Percentiles rank a stretch among this genome's conserved stretches.
Evolutionary conservation across 441 rosid species (phyloP).

Genomic region (Pelargonium citronellum): DNA sequence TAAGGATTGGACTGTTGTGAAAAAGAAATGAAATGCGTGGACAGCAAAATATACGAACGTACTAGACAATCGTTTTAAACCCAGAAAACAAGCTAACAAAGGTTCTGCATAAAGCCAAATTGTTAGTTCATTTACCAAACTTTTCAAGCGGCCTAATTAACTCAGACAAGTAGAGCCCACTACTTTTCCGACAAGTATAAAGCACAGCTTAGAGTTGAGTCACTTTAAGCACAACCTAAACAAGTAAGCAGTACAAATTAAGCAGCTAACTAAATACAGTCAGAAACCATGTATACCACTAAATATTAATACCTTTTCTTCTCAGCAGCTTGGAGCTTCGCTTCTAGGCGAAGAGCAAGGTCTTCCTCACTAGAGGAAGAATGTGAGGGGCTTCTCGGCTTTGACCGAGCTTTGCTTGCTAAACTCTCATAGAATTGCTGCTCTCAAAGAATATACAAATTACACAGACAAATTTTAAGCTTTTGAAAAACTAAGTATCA

Average conservation of each 20-base stretch:
- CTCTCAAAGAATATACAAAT: constrained; percentile 6
- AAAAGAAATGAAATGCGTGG: neutral
- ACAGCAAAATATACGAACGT: neutral
- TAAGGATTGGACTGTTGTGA: neutral
- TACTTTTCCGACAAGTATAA: neutral
- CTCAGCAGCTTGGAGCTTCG: constrained; percentile 90
- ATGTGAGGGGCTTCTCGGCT: constrained; percentile 64
- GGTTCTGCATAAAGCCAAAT: neutral
- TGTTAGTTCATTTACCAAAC: constrained; percentile 1
- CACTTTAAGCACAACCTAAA: neutral
- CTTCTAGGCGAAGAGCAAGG: constrained; percentile 77
- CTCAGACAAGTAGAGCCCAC: neutral
- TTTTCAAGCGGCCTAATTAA: constrained; percentile 1
- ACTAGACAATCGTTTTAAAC: neutral
- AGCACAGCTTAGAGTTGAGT: neutral
- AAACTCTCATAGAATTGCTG: constrained; percentile 85
- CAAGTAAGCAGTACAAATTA: neutral
- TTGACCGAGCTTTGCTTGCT: constrained; percentile 80
- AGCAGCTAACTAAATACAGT: neutral
- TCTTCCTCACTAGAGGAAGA: constrained; percentile 54
- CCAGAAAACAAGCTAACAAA: neutral
- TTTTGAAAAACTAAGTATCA: neutral
- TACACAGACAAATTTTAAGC: neutral
- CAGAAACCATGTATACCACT: too few species aligned
- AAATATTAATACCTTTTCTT: constrained; percentile 55